These are phyloP conservation scores for Cicer cuneatum DNA, from an alignment of 306 rosid genomes.

Conservation along the genomic window DNA sequence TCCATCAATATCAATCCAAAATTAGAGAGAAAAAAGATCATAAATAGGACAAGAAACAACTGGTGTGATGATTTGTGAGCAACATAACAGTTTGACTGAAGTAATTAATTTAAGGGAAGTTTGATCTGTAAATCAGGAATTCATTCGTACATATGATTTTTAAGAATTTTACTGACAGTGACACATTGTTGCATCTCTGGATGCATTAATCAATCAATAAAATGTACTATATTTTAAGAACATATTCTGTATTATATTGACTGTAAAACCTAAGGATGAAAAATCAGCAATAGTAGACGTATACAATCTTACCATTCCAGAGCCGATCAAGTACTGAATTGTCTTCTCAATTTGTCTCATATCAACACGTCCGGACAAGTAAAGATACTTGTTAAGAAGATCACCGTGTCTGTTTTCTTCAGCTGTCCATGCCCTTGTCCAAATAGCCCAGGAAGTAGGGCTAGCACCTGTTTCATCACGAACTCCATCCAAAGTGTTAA, in stretches of 20 bases:
- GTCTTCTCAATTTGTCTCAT: slow-evolving; percentile 92
- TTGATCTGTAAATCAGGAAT: slow-evolving; percentile 13
- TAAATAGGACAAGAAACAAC: slow-evolving; percentile 11
- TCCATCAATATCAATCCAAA: slow-evolving; percentile 30
- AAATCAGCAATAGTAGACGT: not conserved
- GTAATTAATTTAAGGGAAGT: not conserved
- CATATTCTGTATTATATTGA: slow-evolving; percentile 25
- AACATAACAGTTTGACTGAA: not conserved
- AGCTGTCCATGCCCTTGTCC: slow-evolving; percentile 99
- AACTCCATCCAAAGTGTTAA: slow-evolving; percentile 87
- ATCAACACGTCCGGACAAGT: slow-evolving; percentile 87
- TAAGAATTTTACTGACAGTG: not conserved
- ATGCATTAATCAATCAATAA: slow-evolving; percentile 11
- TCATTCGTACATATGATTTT: not conserved
- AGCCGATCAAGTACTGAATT: slow-evolving; percentile 86
- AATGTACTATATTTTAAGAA: slow-evolving; percentile 11
- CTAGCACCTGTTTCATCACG: slow-evolving; percentile 96
- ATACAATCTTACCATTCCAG: slow-evolving; percentile 79
- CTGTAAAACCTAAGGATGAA: slow-evolving; percentile 1
- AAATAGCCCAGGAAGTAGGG: slow-evolving; percentile 83
- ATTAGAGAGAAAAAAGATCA: not conserved
- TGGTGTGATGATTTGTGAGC: not conserved
- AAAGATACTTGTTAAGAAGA: slow-evolving; percentile 90
- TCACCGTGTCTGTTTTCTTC: slow-evolving; percentile 96
- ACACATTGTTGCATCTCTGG: slow-evolving; percentile 14